Percentiles rank a stretch among this genome's conserved stretches.
phyloP scores from a whole-genome alignment of 75 land plant species.

The Azolla pinnata region DNA sequence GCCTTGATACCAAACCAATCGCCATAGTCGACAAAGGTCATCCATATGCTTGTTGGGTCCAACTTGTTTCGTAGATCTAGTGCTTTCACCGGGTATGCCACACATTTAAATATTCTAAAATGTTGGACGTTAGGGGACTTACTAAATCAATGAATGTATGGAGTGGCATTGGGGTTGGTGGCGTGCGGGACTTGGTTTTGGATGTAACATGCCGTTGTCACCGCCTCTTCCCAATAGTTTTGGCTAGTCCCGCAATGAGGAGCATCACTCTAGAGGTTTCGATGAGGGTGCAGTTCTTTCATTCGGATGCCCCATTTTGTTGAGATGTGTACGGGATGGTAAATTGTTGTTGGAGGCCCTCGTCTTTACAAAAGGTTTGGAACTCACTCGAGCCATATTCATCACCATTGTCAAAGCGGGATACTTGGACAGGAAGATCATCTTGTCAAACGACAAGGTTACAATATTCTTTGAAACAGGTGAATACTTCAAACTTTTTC shows the following conservation, averaged over 20 bases:
- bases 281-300: conserved; percentile 4
- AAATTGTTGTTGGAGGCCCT: conserved; percentile 4
- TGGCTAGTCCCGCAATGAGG: background rate
- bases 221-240: conserved; percentile 10
- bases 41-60: background rate
- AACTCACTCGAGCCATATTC: background rate
- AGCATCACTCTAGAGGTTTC: background rate
- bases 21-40: background rate
- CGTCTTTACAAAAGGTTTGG: background rate
- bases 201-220: background rate
- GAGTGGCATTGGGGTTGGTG: background rate
- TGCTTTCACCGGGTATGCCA: background rate
- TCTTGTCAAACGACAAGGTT: conserved; percentile 1
- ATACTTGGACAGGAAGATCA: background rate
- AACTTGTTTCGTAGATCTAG: background rate
- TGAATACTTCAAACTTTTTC: conserved; percentile 10
- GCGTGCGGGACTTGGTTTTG: conserved; percentile 5
- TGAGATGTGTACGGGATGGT: background rate
- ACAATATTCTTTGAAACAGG: conserved; percentile 9
- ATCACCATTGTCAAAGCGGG: conserved; percentile 4
- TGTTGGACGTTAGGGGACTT: background rate
- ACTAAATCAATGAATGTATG: background rate
- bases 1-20: conserved; percentile 1
- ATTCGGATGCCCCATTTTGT: conserved; percentile 1
- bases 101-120: background rate